Evolutionary conservation across 176 grass and related monocot species (phyloP).

Genomic region (Pontederia crassipes): DNA sequence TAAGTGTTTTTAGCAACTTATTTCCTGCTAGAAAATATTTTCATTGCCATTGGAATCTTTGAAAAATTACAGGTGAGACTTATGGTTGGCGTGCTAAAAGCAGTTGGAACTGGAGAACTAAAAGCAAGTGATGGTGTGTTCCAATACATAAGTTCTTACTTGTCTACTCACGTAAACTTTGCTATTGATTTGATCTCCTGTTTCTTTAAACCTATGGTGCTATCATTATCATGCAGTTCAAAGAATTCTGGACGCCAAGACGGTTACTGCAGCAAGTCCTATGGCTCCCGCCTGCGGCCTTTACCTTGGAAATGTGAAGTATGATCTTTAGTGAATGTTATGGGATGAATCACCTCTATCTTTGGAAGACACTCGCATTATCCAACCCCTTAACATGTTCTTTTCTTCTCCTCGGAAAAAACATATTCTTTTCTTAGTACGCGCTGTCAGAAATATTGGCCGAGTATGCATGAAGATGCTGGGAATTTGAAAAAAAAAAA

Average conservation of each 20-base stretch:
- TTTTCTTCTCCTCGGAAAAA: too few species aligned
- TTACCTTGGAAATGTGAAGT: slow-evolving; percentile 86
- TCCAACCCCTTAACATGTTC: too few species aligned
- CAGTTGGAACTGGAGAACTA: slow-evolving; percentile 65
- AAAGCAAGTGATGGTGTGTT: slow-evolving; percentile 54
- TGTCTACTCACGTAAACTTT: background rate
- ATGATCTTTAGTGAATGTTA: slow-evolving; percentile 41
- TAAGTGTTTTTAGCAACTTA: background rate
- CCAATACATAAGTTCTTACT: slow-evolving; percentile 19
- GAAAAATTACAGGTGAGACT: slow-evolving; percentile 58
- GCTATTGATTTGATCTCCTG: background rate
- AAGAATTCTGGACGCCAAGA: slow-evolving; percentile 69
- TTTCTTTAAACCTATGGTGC: background rate
- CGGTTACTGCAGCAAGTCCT: slow-evolving; percentile 55
- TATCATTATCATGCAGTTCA: slow-evolving; percentile 50
- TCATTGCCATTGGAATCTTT: slow-evolving; percentile 20
- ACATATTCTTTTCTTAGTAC: too few species aligned
- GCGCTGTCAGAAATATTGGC: too few species aligned
- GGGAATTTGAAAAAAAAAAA: too few species aligned
- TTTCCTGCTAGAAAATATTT: background rate
- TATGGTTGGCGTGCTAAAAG: slow-evolving; percentile 93
- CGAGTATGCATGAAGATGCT: too few species aligned
- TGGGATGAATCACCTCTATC: too few species aligned
- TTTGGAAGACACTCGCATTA: too few species aligned
- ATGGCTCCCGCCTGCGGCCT: slow-evolving; percentile 91